Conservation (phyloP, 768 basidiomycete species). For the Mrakia blollopis region DNA sequence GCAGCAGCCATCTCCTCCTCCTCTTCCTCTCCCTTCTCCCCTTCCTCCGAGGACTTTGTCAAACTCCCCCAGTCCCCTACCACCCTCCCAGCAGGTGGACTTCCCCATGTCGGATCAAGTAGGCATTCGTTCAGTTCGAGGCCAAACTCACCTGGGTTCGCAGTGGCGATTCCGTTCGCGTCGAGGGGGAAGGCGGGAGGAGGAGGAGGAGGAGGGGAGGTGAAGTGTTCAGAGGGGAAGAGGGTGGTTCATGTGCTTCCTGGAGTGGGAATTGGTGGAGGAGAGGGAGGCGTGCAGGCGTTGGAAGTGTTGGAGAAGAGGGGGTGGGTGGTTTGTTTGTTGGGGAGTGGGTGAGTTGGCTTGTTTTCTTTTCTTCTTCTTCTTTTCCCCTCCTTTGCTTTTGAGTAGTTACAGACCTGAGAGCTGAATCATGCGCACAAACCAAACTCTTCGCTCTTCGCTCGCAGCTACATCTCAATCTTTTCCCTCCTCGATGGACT, state of each 20-base stretch:
- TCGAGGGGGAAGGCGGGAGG: neutral
- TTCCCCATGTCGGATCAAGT: neutral
- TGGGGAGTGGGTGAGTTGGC: slow-evolving; percentile 3
- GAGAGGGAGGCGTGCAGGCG: neutral
- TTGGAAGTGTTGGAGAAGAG: slow-evolving; percentile 8
- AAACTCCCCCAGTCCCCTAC: slow-evolving; percentile 8
- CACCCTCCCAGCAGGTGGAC: neutral
- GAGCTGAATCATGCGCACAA: too few relatives aligned
- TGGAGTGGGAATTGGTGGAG: neutral
- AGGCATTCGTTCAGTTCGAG: neutral
- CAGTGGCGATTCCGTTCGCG: neutral
- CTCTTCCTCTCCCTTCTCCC: neutral
- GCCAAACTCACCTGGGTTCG: neutral
- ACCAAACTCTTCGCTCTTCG: too few relatives aligned
- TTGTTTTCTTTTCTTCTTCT: neutral
- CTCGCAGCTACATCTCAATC: neutral
- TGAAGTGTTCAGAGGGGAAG: neutral
- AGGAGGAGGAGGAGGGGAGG: neutral
- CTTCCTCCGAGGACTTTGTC: slow-evolving; percentile 8
- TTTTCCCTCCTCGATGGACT: slow-evolving; percentile 5
- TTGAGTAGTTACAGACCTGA: too few relatives aligned
- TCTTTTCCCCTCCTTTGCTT: too few relatives aligned
- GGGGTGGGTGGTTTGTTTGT: slow-evolving; percentile 14
- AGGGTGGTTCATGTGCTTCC: neutral
- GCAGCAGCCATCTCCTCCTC: neutral